phyloP scores from a whole-genome alignment of 208 protist genomes.

The Acanthamoeba comandoni region DNA sequence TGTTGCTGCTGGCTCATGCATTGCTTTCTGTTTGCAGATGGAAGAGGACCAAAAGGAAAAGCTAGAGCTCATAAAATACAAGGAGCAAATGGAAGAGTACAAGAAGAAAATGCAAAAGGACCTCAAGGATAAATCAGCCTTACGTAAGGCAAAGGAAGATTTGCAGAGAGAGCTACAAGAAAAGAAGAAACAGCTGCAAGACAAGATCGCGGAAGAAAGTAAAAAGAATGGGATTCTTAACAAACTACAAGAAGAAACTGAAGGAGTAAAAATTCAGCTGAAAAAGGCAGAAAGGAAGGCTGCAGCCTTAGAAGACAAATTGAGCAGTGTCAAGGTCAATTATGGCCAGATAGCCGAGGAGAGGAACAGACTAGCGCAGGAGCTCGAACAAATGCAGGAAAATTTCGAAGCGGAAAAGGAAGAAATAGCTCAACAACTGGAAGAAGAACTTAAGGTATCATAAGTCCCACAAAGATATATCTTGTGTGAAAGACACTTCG shows the following conservation, averaged over 20 bases:
- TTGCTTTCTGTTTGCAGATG: constrained; percentile 12
- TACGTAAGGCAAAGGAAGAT: constrained; percentile 40
- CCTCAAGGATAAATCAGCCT: constrained; percentile 21
- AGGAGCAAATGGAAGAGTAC: not conserved
- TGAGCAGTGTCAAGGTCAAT: not conserved
- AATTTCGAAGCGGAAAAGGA: not conserved
- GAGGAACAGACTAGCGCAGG: constrained; percentile 4
- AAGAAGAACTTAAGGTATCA: constrained; percentile 10
- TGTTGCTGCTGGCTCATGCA: not conserved
- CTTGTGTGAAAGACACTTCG: too few relatives aligned
- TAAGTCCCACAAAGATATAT: too few relatives aligned
- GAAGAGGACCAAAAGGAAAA: constrained; percentile 22
- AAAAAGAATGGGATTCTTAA: constrained; percentile 3
- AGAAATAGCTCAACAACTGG: constrained; percentile 7
- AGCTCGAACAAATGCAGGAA: constrained; percentile 12
- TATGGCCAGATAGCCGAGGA: not conserved
- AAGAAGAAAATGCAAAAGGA: constrained; percentile 31
- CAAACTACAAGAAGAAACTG: too few relatives aligned
- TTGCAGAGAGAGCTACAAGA: constrained; percentile 12
- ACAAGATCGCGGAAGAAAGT: not conserved
- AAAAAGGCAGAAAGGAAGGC: too few relatives aligned
- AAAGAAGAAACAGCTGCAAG: not conserved
- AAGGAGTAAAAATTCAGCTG: too few relatives aligned
- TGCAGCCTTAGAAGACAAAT: too few relatives aligned
- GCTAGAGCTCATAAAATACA: not conserved